phyloP scores from a whole-genome alignment of 352 stramenopile species.

The Phytopythium helicoides region DNA sequence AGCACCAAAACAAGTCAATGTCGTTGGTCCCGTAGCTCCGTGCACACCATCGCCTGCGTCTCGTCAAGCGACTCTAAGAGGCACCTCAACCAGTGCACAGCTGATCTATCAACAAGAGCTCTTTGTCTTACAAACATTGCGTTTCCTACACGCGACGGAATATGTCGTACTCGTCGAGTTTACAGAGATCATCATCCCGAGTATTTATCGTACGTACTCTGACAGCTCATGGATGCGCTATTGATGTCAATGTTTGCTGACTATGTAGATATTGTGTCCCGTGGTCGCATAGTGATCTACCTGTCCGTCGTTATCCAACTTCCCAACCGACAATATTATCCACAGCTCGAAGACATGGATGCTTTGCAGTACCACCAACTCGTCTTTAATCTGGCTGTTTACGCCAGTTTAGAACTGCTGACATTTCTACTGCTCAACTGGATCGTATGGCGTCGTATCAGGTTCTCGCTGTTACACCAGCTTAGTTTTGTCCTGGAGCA shows the following conservation, averaged over 20 bases:
- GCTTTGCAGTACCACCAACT: conserved; percentile 7
- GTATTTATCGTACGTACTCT: conserved; percentile 28
- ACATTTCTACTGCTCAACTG: conserved; percentile 18
- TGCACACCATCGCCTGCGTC: too few species aligned
- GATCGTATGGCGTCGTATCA: conserved; percentile 13
- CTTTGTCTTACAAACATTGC: conserved; percentile 10
- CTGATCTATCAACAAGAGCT: neutral
- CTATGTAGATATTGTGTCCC: neutral
- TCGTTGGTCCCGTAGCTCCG: too few species aligned
- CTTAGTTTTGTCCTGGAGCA: conserved; percentile 27
- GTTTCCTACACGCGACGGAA: conserved; percentile 27
- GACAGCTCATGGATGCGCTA: too few species aligned
- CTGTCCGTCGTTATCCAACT: conserved; percentile 18
- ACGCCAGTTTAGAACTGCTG: conserved; percentile 8
- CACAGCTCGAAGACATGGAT: conserved; percentile 15
- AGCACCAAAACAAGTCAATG: too few species aligned
- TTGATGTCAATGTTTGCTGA: too few species aligned
- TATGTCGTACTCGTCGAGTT: conserved; percentile 40
- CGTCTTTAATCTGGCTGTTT: conserved; percentile 13
- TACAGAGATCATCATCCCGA: conserved; percentile 31
- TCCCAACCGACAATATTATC: conserved; percentile 28
- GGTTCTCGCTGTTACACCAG: conserved; percentile 16
- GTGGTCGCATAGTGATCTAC: neutral
- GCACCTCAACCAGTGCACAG: too few species aligned
- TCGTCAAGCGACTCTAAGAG: neutral